These are phyloP conservation scores for Termitomyces sp. DNA, from an alignment of 768 basidiomycete species.

Conservation along the genomic window DNA sequence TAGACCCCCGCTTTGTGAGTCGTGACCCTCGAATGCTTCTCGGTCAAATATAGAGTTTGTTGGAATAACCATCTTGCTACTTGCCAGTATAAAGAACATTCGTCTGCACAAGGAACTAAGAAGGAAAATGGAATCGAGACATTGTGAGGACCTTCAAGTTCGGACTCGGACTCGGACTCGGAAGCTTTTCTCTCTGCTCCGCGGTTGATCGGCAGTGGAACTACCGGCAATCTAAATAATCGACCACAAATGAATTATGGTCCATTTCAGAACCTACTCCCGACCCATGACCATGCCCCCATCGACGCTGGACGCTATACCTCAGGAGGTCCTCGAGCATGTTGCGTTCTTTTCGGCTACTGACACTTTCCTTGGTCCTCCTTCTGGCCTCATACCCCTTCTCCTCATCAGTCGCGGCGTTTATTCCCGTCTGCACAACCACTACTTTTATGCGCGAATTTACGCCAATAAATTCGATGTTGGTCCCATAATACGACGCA, in stretches of 20 bases:
- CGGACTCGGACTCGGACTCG: too few species aligned
- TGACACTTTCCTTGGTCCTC: slow-evolving; percentile 52
- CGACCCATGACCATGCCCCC: slow-evolving; percentile 18
- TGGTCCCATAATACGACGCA: slow-evolving; percentile 42
- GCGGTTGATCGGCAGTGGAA: slow-evolving; percentile 1
- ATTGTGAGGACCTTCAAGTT: too few species aligned
- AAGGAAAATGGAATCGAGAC: too few species aligned
- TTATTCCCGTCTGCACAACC: slow-evolving; percentile 55
- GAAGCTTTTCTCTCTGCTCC: background rate
- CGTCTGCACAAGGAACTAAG: too few species aligned
- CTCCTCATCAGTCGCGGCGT: slow-evolving; percentile 46
- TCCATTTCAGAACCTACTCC: background rate
- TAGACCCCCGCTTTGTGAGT: too few species aligned
- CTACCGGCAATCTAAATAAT: slow-evolving; percentile 9
- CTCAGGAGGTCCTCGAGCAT: slow-evolving; percentile 76
- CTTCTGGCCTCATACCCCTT: slow-evolving; percentile 53
- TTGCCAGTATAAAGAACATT: too few species aligned
- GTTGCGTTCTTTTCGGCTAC: slow-evolving; percentile 68
- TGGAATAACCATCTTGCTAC: too few species aligned
- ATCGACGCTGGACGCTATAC: slow-evolving; percentile 45
- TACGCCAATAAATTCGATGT: slow-evolving; percentile 69
- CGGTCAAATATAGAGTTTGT: too few species aligned
- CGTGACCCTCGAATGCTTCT: too few species aligned
- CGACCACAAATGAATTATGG: background rate
- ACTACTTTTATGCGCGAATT: slow-evolving; percentile 69